Percentiles rank a stretch among this genome's conserved stretches.
These are phyloP conservation scores for Pochonia chlamydosporia DNA, from an alignment of 2,329 filamentous ascomycete genomes.

Conservation along the genomic window DNA sequence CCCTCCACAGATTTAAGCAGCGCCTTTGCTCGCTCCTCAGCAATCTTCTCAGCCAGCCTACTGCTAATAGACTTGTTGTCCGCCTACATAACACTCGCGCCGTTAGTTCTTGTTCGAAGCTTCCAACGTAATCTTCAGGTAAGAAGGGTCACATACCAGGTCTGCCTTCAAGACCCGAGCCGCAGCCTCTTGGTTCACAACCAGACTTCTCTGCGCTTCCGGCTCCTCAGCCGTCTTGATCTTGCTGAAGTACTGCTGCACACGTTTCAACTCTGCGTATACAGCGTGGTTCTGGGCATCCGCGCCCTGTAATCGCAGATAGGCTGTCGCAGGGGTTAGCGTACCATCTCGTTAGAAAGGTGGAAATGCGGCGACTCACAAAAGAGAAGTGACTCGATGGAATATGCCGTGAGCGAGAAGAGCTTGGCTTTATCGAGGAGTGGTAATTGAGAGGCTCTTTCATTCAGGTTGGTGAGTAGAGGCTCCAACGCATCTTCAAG, in stretches of 20 bases:
- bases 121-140: not conserved
- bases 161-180: conserved; percentile 77
- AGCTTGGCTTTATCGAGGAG: conserved; percentile 95
- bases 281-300: conserved; percentile 82
- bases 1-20: conserved; percentile 39
- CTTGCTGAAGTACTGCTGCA: conserved; percentile 90
- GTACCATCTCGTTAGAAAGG: not conserved
- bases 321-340: conserved; percentile 39
- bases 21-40: conserved; percentile 49
- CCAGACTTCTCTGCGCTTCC: conserved; percentile 44
- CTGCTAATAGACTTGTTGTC: conserved; percentile 47
- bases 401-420: conserved; percentile 80
- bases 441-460: conserved; percentile 71
- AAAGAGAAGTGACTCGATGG: conserved; percentile 86
- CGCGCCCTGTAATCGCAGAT: conserved; percentile 70
- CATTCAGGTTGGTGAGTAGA: conserved; percentile 61
- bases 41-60: conserved; percentile 50
- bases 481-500: conserved; percentile 70
- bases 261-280: conserved; percentile 76
- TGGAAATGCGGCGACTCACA: conserved; percentile 43
- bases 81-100: conserved; percentile 26
- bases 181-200: conserved; percentile 70
- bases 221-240: conserved; percentile 71
- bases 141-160: conserved; percentile 47
- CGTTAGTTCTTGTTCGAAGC: conserved; percentile 9